Percentiles rank a stretch among this genome's conserved stretches.
phyloP scores from a whole-genome alignment of 352 stramenopile species.

The Phytopythium kandeliae region DNA sequence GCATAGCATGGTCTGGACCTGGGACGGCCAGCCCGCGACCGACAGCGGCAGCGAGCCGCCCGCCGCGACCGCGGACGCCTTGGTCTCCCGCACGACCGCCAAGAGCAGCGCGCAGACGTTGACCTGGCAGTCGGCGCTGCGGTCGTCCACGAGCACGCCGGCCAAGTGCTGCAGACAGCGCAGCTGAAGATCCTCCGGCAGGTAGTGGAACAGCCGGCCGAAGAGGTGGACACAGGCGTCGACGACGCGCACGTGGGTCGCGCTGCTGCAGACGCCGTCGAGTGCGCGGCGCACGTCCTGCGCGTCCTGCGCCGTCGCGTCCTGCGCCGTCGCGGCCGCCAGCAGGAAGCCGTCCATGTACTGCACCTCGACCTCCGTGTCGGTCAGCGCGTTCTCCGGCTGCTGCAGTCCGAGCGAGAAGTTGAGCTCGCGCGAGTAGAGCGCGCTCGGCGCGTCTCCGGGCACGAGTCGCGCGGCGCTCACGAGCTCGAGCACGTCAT shows the following conservation, averaged over 20 bases:
- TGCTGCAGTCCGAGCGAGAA: slow-evolving; percentile 64
- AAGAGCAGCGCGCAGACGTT: slow-evolving; percentile 80
- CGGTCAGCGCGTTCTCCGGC: slow-evolving; percentile 64
- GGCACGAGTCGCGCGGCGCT: slow-evolving; percentile 44
- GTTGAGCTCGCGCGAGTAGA: slow-evolving; percentile 79
- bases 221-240: slow-evolving; percentile 77
- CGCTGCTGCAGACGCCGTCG: slow-evolving; percentile 53
- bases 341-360: slow-evolving; percentile 77
- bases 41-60: slow-evolving; percentile 15
- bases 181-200: slow-evolving; percentile 81
- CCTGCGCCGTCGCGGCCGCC: slow-evolving; percentile 30
- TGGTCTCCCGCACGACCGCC: slow-evolving; percentile 51
- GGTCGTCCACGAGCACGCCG: slow-evolving; percentile 50
- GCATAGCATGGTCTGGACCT: slow-evolving; percentile 78
- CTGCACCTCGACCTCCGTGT: slow-evolving; percentile 81
- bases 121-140: slow-evolving; percentile 48
- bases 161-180: slow-evolving; percentile 78
- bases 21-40: slow-evolving; percentile 42
- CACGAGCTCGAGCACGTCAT: slow-evolving; percentile 60
- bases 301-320: no score
- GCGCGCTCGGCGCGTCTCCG: slow-evolving; percentile 51
- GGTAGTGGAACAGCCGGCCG: slow-evolving; percentile 65
- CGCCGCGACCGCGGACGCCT: slow-evolving; percentile 9
- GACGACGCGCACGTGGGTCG: slow-evolving; percentile 77
- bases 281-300: slow-evolving; percentile 18